Percentiles rank a stretch among this genome's conserved stretches.
Evolutionary conservation across 2,329 filamentous ascomycete genomes (phyloP).

Genomic region (Aspergillus quadrilineatus): DNA sequence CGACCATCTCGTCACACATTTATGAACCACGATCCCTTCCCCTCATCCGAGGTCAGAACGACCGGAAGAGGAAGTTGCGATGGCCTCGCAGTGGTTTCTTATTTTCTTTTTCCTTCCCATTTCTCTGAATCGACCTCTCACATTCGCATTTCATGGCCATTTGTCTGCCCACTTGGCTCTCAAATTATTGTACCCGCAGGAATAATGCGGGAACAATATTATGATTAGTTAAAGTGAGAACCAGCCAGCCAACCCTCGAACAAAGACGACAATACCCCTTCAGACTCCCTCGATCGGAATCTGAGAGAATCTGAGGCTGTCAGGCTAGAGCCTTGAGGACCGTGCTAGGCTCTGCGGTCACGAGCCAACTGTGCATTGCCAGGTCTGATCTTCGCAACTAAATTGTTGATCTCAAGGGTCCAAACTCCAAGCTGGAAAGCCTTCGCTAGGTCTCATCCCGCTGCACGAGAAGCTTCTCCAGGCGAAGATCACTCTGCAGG

Average conservation of each 20-base stretch:
- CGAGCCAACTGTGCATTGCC: background rate
- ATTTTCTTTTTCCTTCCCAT: constrained; percentile 4
- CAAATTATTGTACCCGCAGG: too few relatives aligned
- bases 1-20: constrained; percentile 16
- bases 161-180: too few relatives aligned
- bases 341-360: background rate
- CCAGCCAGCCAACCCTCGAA: too few relatives aligned
- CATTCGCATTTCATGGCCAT: background rate
- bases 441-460: background rate
- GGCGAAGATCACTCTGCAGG: constrained; percentile 9
- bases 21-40: constrained; percentile 2
- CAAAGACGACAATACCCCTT: too few relatives aligned
- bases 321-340: background rate
- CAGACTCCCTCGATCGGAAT: too few relatives aligned
- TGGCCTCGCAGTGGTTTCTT: background rate
- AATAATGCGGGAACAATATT: too few relatives aligned
- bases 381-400: constrained; percentile 1
- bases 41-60: constrained; percentile 1
- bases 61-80: background rate
- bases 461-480: constrained; percentile 8
- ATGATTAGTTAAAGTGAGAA: too few relatives aligned
- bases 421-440: background rate
- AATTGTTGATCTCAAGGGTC: constrained; percentile 3
- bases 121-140: constrained; percentile 14
- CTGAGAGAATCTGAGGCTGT: constrained; percentile 4